Evolutionary conservation across 2,329 filamentous ascomycete genomes (phyloP), one percentile per base, ranked within the genome.

Genomic region (Sphaerulina musiva): DNA sequence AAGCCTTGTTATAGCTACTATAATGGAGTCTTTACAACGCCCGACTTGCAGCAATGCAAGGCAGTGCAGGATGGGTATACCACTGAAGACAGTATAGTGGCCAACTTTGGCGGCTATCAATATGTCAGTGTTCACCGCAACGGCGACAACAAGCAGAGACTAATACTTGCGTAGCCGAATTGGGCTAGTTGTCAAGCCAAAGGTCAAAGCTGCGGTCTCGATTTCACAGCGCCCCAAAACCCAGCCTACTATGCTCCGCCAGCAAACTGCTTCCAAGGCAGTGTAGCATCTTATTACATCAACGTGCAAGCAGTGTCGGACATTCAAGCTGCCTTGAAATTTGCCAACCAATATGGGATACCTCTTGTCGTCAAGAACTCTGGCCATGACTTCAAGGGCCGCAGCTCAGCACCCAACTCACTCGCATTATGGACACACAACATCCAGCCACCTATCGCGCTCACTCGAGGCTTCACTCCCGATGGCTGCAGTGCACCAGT

Each of bases 311-410:
- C 38, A 32, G 55, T 59, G 8, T 52, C 53, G 6, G 62, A 67
- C 41, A 54, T 67, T 12, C 46, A 61, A 26, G 56, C 60, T 29
- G 60, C 54, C 1, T 45, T 66, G 11, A 48, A 46, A 4, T 67
- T 67, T 44, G 60, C 57, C n/a, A 48, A 61, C 6, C 36, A 53
- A 20, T 53, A 57, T 31, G 50, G 55, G 11, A 26, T 66, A 6
- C 59, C 57, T 6, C 53, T 67, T 10, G 62, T 62, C 1, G 58
- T 66, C 50, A 65, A 66, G 55, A 62, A 61, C 46, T 58, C 53
- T 12, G 65, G 65, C 4, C 61, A 66, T 43, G 64, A 65, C 38
- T 65, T 64, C 56, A 56, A 62, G 10, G 65, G 65, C 26, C 26
- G 26, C 23, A 45, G 53, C 11, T 46, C 43, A 12, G 59, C 51